phyloP scores from a whole-genome alignment of 352 stramenopile genomes.

The Globisporangium orthogonon region DNA sequence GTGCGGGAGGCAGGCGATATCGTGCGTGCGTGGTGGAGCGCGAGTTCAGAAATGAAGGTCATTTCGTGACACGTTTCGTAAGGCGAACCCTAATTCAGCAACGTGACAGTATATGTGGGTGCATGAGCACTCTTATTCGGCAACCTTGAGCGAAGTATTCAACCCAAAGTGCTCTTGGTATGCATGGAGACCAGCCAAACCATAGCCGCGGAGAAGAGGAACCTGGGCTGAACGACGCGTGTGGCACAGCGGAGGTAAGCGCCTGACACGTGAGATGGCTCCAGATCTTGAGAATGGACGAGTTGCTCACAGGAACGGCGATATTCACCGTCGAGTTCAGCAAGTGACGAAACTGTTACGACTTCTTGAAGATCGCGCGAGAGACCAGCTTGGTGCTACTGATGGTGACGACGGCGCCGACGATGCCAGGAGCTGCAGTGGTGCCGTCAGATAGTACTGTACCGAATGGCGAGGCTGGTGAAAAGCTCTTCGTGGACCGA shows the following conservation, averaged over 20 bases:
- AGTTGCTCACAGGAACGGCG: not conserved
- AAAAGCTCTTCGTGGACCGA: slow-evolving; percentile 26
- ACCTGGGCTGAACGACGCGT: not conserved
- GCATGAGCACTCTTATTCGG: not conserved
- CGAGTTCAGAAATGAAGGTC: not conserved
- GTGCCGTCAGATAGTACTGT: not conserved
- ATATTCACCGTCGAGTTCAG: not conserved
- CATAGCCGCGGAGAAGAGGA: not conserved
- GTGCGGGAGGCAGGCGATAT: not conserved
- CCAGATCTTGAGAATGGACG: not conserved
- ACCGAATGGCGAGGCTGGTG: not conserved
- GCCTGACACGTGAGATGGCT: not conserved
- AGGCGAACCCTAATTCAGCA: not conserved
- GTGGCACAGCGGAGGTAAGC: not conserved
- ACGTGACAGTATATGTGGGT: no score
- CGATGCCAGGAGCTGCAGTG: not conserved
- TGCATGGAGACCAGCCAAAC: no score
- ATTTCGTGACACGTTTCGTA: not conserved
- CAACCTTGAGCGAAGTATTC: not conserved
- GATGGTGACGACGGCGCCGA: not conserved
- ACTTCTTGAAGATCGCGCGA: not conserved
- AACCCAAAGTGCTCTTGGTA: no score
- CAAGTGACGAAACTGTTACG: no score
- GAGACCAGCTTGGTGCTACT: no score
- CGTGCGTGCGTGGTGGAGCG: not conserved